phyloP scores from a whole-genome alignment of 139 green algal genomes.

The Micractinium sp. region DNA sequence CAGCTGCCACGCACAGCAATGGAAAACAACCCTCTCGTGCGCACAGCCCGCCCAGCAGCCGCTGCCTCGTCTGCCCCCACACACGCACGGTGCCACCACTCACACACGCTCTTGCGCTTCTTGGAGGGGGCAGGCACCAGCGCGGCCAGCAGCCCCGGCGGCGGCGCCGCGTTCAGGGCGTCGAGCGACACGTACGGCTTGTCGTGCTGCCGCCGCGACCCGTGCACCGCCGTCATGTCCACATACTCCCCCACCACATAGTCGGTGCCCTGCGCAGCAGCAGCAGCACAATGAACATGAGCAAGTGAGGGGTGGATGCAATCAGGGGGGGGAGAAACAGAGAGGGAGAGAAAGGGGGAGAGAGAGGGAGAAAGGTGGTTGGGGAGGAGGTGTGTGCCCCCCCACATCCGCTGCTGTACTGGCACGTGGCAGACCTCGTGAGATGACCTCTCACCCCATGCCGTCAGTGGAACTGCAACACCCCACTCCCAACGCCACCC shows the following conservation, averaged over 20 bases:
- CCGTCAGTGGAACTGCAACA: too few species aligned
- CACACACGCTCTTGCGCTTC: constrained; percentile 35
- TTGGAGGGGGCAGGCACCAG: constrained; percentile 24
- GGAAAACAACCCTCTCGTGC: background rate
- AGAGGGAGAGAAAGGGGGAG: too few species aligned
- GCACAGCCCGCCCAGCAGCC: background rate
- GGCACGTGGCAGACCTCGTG: too few species aligned
- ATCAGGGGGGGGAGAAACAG: too few species aligned
- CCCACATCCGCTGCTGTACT: too few species aligned
- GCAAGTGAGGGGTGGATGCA: too few species aligned
- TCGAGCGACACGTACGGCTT: constrained; percentile 8
- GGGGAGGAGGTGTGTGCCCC: too few species aligned
- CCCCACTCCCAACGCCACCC: too few species aligned
- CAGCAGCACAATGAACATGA: too few species aligned
- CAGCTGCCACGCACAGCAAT: background rate
- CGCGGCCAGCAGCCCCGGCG: constrained; percentile 12
- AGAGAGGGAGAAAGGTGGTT: too few species aligned
- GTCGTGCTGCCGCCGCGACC: constrained; percentile 30
- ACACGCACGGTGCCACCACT: background rate
- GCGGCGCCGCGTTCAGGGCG: background rate
- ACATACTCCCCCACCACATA: constrained; percentile 48
- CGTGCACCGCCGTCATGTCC: constrained; percentile 30
- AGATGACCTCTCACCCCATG: too few species aligned
- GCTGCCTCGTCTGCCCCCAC: background rate
- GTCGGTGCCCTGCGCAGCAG: background rate